Conservation (phyloP, 768 basidiomycete species). For the Scleroderma bovista region DNA sequence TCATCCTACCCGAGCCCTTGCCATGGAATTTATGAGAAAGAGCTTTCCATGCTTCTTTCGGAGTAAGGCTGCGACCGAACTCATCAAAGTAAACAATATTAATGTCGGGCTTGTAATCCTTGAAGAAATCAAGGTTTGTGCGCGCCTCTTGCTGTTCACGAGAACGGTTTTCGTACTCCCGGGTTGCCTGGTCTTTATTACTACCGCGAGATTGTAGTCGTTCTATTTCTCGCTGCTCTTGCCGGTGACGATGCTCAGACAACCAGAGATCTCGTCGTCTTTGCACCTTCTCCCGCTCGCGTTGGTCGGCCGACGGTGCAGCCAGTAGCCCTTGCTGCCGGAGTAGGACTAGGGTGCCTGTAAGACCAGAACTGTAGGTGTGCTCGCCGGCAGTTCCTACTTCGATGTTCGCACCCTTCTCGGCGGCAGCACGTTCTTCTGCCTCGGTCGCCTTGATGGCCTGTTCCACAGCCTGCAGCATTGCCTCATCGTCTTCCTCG, state of each 20-base stretch:
- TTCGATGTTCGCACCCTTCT: constrained; percentile 28
- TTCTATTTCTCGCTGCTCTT: constrained; percentile 79
- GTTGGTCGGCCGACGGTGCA: constrained; percentile 52
- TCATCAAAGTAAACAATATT: constrained; percentile 97
- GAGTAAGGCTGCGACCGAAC: constrained; percentile 79
- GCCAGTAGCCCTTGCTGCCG: constrained; percentile 89
- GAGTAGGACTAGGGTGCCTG: constrained; percentile 81
- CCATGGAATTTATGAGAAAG: constrained; percentile 98
- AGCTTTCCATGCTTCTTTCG: constrained; percentile 98
- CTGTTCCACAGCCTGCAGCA: constrained; percentile 74
- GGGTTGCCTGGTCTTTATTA: constrained; percentile 86
- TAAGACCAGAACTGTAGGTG: constrained; percentile 79
- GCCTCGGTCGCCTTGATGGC: constrained; percentile 59
- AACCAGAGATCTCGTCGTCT: constrained; percentile 87
- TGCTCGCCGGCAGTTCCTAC: constrained; percentile 72
- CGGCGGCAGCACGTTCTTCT: constrained; percentile 39
- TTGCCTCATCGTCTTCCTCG: constrained; percentile 62
- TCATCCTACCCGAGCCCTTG: constrained; percentile 93
- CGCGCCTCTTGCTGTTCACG: constrained; percentile 91
- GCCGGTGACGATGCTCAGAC: constrained; percentile 70
- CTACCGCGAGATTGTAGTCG: constrained; percentile 68
- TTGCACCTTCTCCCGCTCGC: constrained; percentile 77
- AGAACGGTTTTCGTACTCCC: constrained; percentile 90
- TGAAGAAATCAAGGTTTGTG: constrained; percentile 75
- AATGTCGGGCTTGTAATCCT: constrained; percentile 94